Evolutionary conservation across 148 eudicot genomes (phyloP), one percentile per base, ranked within the genome.

Genomic region (Fallopia convolvulus): DNA sequence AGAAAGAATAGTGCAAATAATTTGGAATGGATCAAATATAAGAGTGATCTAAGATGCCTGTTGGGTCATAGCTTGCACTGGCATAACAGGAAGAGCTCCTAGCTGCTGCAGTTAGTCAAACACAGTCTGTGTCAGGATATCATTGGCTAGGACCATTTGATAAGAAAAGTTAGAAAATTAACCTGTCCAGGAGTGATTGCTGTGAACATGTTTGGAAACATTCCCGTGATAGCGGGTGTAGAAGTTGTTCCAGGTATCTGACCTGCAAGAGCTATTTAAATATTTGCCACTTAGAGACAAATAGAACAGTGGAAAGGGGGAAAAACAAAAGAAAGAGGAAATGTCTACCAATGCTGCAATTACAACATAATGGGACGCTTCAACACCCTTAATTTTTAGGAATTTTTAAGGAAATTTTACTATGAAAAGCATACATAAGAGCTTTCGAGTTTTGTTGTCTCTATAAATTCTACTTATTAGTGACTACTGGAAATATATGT

Each of bases 41-140:
- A 68, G 72, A 68, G 72, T 21, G 10, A 68, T 33, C 72, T 68
- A 68, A 44, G 63, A 23, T 52, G 87, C 99, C 99, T 95, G 97
- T 84, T 95, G 99, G 74, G 99, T 95, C 99, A 95, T 95, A 42
- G 99, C 97, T 76, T 95, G 99, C 77, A 95, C 82, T 52, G 98
- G 99, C 94, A 95, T 91, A 32, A 91, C 80, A 75, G 99, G 99
- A 78, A 91, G 86, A 80, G 86, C 84, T 84, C 90, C 97, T 77
- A 92, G 83, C 87, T 89, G 97, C 88, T 72, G 84, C 72, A 46
- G 46, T 68, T 68, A 42, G 72, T 36, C 72, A 68, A 68, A 68
- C 72, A 68, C 21, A 68, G 46, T 68, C 44, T 14, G 42, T 68
- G 72, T 68, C 72, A 68, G 72, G 72, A 68, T 39, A 68, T 68